Evolutionary conservation across 169 alveolate genomes (phyloP), one percentile per base, ranked within the genome.

Genomic region (Plasmodium fragile): DNA sequence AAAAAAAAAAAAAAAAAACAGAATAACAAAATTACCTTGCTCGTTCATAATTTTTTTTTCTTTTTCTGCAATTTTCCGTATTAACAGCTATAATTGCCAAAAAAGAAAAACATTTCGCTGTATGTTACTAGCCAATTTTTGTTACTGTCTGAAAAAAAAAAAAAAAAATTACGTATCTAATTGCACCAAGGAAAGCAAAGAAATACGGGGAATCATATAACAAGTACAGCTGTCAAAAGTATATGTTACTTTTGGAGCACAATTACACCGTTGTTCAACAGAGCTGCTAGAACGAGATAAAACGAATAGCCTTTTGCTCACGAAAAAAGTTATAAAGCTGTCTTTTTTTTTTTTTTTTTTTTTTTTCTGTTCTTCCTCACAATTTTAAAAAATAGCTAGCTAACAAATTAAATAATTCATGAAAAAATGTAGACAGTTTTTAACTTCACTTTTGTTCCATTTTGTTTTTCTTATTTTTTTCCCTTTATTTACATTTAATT

Each of bases 81-180:
- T 10, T 36, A 32, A 22, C 32, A 75, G 82, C 69, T 75, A 75
- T 18, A 18, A 32, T 39, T 32, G 30, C 28, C n/a, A 32, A 75
- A 75, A 75, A 75, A 25, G n/a, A 73, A 75, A 75, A 75, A 72
- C 49, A 72, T 72, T 28, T 77, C 32, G 59, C 69, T 65, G 5
- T 65, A 28, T 25, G n/a, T 6, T 25, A 22, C 75, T 25, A 65
- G 75, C 75, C 75, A 65, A 22, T 22, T 65, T 65, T 65, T 65
- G 75, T 36, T 65, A 65, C 41, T 65, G 18, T 65, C 75, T 65
- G 36, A 65, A 25, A 65, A 18, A 65, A 65, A 65, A 65, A 65
- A 65, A 65, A 55, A 55, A 55, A 55, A 8, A 4, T 4, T 22
- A 28, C 16, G n/a, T 65, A n/a, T 7, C 75, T 65, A 65, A 6